Percentiles rank a stretch among this genome's conserved stretches.
These are phyloP conservation scores for Trichoderma citrinoviride DNA, from an alignment of 2,329 filamentous ascomycete genomes.

Conservation along the genomic window DNA sequence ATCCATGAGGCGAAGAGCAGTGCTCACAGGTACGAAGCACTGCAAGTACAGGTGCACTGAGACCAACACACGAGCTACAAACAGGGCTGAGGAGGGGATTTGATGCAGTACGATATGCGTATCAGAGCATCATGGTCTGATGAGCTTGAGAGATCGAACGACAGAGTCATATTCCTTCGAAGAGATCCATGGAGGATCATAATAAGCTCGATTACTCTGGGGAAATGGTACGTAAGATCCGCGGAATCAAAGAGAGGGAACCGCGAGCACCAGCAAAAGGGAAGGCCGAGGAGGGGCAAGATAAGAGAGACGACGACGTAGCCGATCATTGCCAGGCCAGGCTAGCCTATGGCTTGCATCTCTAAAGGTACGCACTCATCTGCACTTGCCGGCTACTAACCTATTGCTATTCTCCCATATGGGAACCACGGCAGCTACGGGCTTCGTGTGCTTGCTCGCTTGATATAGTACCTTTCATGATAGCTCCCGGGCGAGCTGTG, in stretches of 20 bases:
- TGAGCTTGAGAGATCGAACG: too few species aligned
- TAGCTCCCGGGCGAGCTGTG: too few species aligned
- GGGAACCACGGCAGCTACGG: too few species aligned
- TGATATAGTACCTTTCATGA: too few species aligned
- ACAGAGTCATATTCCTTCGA: too few species aligned
- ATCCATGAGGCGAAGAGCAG: not conserved
- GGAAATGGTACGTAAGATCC: too few species aligned
- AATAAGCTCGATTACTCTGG: too few species aligned
- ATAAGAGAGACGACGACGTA: not conserved
- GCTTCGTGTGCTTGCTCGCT: too few species aligned
- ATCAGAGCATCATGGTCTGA: too few species aligned
- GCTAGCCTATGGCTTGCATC: constrained; percentile 3
- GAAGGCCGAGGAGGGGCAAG: not conserved
- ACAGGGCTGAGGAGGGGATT: not conserved
- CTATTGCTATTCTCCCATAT: too few species aligned
- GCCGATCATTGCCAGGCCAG: not conserved
- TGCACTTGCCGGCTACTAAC: too few species aligned
- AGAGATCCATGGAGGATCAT: too few species aligned
- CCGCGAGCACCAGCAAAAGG: not conserved
- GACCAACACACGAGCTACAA: not conserved
- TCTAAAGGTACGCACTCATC: not conserved
- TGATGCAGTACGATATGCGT: not conserved
- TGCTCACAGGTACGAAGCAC: not conserved
- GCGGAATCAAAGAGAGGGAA: not conserved
- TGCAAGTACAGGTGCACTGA: not conserved